phyloP scores from a whole-genome alignment of 164 flowering plant genomes.

The Houttuynia cordata region DNA sequence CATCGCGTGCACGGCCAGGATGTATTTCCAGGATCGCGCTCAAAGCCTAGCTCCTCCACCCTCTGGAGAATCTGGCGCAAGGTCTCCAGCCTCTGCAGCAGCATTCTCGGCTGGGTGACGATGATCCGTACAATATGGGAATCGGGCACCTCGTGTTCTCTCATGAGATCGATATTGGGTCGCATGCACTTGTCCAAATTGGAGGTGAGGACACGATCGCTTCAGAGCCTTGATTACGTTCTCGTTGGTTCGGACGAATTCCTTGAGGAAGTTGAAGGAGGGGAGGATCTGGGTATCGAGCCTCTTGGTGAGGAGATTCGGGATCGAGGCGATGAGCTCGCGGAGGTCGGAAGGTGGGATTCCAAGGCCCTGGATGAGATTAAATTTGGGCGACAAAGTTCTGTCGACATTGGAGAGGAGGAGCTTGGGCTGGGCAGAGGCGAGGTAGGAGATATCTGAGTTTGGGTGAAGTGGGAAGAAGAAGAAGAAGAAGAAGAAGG shows the following conservation, averaged over 20 bases:
- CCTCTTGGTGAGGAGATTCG: background rate
- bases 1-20: background rate
- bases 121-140: background rate
- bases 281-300: conserved; percentile 3
- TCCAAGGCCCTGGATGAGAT: conserved; percentile 1
- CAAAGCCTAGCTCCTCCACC: conserved; percentile 2
- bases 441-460: conserved; percentile 2
- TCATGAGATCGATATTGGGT: conserved; percentile 1
- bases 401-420: conserved; percentile 1
- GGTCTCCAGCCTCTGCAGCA: background rate
- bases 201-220: background rate
- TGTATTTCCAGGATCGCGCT: background rate
- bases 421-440: background rate
- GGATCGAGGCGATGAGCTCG: background rate
- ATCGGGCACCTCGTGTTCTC: background rate
- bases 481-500: no score
- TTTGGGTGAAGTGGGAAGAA: conserved; percentile 1
- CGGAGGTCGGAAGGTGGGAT: background rate
- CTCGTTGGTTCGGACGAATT: background rate
- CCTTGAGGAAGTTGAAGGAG: conserved; percentile 1
- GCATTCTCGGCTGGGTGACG: background rate
- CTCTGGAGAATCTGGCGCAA: background rate
- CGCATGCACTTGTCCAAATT: background rate
- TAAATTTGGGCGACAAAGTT: conserved; percentile 5
- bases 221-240: background rate